Percentiles rank a stretch among this genome's conserved stretches.
These are phyloP conservation scores for Aurifilum marmelostoma DNA, from an alignment of 2,329 filamentous ascomycete species.

Conservation along the genomic window DNA sequence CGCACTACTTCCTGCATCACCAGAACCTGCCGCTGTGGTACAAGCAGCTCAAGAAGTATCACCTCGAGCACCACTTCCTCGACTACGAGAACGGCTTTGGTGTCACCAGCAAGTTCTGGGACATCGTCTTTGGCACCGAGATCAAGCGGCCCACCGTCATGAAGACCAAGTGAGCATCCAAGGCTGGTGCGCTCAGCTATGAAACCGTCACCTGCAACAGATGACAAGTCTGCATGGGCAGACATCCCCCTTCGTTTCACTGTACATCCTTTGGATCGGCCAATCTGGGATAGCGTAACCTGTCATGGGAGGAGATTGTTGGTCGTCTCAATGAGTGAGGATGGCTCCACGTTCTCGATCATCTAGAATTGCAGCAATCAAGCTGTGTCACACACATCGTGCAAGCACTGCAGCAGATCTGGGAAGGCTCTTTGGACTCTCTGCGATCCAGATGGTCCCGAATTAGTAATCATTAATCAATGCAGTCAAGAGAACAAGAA, in stretches of 20 bases:
- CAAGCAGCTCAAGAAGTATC: constrained; percentile 93
- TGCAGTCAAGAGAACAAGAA: background rate
- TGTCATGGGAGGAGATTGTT: background rate
- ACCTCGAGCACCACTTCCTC: constrained; percentile 95
- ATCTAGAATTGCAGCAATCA: background rate
- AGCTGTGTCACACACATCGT: background rate
- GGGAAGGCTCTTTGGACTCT: constrained; percentile 2
- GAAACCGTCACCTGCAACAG: background rate
- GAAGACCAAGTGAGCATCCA: constrained; percentile 40
- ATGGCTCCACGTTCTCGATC: background rate
- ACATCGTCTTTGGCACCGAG: constrained; percentile 87
- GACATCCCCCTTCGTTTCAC: constrained; percentile 19
- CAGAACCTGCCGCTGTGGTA: constrained; percentile 89
- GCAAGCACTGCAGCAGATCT: background rate
- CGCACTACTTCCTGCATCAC: constrained; percentile 98
- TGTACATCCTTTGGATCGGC: constrained; percentile 24
- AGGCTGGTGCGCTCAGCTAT: background rate
- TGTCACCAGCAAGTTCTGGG: constrained; percentile 96
- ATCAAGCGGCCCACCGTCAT: constrained; percentile 48
- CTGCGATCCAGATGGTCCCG: constrained; percentile 15
- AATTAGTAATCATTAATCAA: constrained; percentile 27
- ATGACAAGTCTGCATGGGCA: constrained; percentile 1
- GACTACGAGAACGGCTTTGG: constrained; percentile 98
- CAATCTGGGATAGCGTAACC: constrained; percentile 1
- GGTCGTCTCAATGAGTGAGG: background rate